phyloP scores from a whole-genome alignment of 2,329 filamentous ascomycete species.

The Diaporthe longicolla region DNA sequence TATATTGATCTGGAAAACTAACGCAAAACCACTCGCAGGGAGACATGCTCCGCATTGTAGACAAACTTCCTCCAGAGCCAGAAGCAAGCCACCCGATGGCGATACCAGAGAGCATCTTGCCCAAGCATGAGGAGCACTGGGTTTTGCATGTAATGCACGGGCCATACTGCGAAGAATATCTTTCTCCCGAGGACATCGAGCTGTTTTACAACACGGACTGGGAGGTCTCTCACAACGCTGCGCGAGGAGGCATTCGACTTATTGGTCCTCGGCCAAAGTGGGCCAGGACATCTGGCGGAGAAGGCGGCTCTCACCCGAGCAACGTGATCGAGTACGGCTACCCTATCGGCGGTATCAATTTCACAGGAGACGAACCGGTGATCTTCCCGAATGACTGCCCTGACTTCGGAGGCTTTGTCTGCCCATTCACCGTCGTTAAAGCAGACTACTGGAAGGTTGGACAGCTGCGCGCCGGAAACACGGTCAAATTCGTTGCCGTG shows the following conservation, averaged over 20 bases:
- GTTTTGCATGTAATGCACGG: conserved; percentile 68
- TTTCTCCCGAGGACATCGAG: conserved; percentile 65
- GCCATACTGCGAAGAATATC: conserved; percentile 68
- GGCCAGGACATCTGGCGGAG: conserved; percentile 71
- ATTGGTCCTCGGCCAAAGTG: conserved; percentile 71
- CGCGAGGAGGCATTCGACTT: conserved; percentile 71
- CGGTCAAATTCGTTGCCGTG: conserved; percentile 63
- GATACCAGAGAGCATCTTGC: conserved; percentile 61
- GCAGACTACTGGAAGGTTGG: conserved; percentile 74
- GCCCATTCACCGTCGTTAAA: conserved; percentile 67
- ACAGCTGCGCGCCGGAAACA: conserved; percentile 72
- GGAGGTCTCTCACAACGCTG: conserved; percentile 73
- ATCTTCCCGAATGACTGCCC: conserved; percentile 72
- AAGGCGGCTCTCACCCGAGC: conserved; percentile 73
- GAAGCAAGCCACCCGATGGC: conserved; percentile 52
- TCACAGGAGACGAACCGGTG: conserved; percentile 73
- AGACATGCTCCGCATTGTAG: conserved; percentile 63
- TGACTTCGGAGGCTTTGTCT: conserved; percentile 73
- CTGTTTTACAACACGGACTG: conserved; percentile 71
- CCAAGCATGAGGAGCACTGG: conserved; percentile 64
- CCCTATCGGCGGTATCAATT: conserved; percentile 70
- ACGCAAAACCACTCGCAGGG: conserved; percentile 48
- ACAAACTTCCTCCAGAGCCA: conserved; percentile 40
- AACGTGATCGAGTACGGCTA: conserved; percentile 74
- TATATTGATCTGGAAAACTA: not conserved